Base-by-base conservation (phyloP, 345 rosid genomes). In the Cardamine resedifolia region DNA sequence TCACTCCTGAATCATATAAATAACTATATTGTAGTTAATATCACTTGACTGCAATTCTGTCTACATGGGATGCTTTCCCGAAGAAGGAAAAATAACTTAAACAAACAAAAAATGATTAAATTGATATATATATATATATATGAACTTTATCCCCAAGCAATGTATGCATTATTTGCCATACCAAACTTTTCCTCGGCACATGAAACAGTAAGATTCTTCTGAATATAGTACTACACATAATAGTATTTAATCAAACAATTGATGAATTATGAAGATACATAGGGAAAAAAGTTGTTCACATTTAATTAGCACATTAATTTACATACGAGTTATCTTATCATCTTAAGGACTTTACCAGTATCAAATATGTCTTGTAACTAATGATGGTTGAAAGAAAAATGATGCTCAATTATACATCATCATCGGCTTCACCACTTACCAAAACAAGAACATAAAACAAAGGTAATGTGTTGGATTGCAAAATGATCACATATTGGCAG, bases 121-220 rank as follows among this genome's bases (percentile, higher is more conserved):
- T 7, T 10, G 1, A 23, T 2, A 23, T 9, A 8, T 10, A 21
- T 27, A n/a, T n/a, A n/a, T n/a, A n/a, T n/a, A n/a, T 66, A 28
- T 66, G 62, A 74, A 50, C 78, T 74, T 74, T 66, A 48, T 75
- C 64, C 58, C 74, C 78, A 75, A 75, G 74, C 70, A 75, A 75
- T 44, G 74, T 75, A 33, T 24, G 58, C 69, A 60, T 75, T 68
- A 75, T 68, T 68, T 68, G 69, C 4, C 49, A 24, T 62, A 61
- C 74, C 79, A 41, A 75, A 75, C 64, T 68, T 61, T 68, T 68
- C 74, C 70, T 68, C 49, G 74, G 79, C 79, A 75, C 79, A 68
- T 75, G 79, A 61, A 75, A 52, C 50, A 61, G 39, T 61, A 34
- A 68, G 69, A 75, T 75, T 61, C 74, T 63, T 51, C 43, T 33